Evolutionary conservation across 371 early-diverging fungal species (phyloP), one percentile per base, ranked within the genome.

Genomic region (Choanephora cucurbitarum): DNA sequence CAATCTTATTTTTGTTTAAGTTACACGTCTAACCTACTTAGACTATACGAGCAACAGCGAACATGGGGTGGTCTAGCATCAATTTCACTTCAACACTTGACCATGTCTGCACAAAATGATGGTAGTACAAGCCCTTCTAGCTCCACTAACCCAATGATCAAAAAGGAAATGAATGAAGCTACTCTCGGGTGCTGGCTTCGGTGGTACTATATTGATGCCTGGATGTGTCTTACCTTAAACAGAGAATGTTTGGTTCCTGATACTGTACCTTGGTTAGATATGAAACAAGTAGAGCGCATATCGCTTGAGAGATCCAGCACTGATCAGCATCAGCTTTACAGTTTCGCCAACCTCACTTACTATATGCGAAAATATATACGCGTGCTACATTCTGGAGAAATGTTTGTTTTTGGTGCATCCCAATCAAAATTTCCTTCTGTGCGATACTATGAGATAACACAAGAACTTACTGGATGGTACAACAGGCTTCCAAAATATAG

Each of bases 201-300:
- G 2, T 75, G 79, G 79, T 78, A 78, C 48, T 78, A 78, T 34
- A 57, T 75, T 17, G 79, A 75, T 46, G 71, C 79, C 0, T 78
- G 79, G 79, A 67, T 75, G 64, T 62, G 69, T n/a, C 47, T 78
- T 4, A 69, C 71, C 1, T 24, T 67, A 18, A 64, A 69, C 43
- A 60, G 73, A 19, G 73, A 71, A 11, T 73, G 73, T 34, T 62
- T 73, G 1, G 19, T 78, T 5, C 65, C 70, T 0, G 71, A 73
- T 28, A 31, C 37, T 19, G 52, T 64, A 2, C 71, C 77, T 1
- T 49, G 60, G 46, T 21, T 66, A 6, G 28, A 62, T 5, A 21
- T 55, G 9, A 17, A 53, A 1, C 9, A 18, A 3, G 50, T 62
- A 15, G 32, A 52, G 15, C 1, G 22, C 23, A 2, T 49, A 5